Evolutionary conservation across 805 yeast genomes (phyloP).

Genomic region (Wickerhamiella hasegawae): DNA sequence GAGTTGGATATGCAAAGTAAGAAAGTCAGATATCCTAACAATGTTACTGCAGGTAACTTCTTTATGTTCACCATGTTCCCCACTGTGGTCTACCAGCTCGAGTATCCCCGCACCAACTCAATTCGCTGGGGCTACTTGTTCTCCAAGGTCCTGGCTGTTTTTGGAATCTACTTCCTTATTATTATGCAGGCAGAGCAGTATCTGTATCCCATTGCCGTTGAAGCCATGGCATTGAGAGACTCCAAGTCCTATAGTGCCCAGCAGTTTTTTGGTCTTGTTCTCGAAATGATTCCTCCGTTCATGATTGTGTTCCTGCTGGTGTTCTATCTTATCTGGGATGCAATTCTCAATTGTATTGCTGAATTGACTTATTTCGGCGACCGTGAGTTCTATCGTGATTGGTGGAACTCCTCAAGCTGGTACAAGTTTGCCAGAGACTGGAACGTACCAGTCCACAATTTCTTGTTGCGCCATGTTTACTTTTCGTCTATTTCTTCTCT

Average conservation of each 20-base stretch:
- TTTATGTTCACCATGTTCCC: conserved; percentile 80
- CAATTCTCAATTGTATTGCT: conserved; percentile 76
- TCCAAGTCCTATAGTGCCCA: conserved; percentile 25
- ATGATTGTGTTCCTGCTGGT: conserved; percentile 56
- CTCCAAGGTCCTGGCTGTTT: conserved; percentile 59
- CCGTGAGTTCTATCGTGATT: conserved; percentile 82
- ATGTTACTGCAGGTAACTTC: conserved; percentile 48
- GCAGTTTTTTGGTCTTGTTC: conserved; percentile 39
- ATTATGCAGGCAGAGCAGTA: conserved; percentile 58
- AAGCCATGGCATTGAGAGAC: conserved; percentile 37
- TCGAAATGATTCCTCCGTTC: conserved; percentile 72
- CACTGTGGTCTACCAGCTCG: conserved; percentile 51
- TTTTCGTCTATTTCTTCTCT: conserved; percentile 74
- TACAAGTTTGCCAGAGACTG: conserved; percentile 84
- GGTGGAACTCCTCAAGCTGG: conserved; percentile 98
- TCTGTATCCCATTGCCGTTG: conserved; percentile 57
- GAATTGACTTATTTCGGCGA: conserved; percentile 80
- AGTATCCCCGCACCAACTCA: conserved; percentile 57
- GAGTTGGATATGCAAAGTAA: conserved; percentile 49
- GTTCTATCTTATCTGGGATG: conserved; percentile 91
- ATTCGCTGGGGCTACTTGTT: conserved; percentile 57
- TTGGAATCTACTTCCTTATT: conserved; percentile 78
- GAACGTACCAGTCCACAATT: conserved; percentile 88
- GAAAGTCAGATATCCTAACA: conserved; percentile 45
- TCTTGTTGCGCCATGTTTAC: conserved; percentile 82